These are phyloP conservation scores for Eimeria praecox DNA, from an alignment of 169 alveolate genomes.

Conservation along the genomic window DNA sequence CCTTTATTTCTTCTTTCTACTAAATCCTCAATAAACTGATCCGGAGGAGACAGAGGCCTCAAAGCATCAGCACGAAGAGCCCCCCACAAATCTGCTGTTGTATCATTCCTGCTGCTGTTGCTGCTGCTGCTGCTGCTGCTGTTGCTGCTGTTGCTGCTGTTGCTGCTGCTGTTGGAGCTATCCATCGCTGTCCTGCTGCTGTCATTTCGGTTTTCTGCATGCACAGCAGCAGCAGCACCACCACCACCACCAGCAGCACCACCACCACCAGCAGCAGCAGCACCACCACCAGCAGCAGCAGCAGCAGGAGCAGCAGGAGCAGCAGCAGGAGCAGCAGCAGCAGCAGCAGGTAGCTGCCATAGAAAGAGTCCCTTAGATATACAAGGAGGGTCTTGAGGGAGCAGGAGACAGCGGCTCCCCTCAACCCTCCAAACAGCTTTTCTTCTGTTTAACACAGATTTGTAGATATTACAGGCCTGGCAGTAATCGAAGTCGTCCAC, in stretches of 20 bases:
- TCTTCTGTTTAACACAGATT: slow-evolving; percentile 54
- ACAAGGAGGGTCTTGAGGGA: slow-evolving; percentile 46
- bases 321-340: background rate
- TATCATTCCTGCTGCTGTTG: background rate
- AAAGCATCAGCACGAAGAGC: slow-evolving; percentile 39
- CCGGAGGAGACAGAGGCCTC: slow-evolving; percentile 45
- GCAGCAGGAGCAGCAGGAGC: background rate
- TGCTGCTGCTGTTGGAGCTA: background rate
- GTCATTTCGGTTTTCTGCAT: no score
- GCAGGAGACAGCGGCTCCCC: slow-evolving; percentile 41
- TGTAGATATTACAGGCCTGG: slow-evolving; percentile 67
- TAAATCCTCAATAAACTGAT: background rate
- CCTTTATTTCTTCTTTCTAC: background rate
- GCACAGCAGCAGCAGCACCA: background rate
- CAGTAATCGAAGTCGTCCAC: slow-evolving; percentile 77
- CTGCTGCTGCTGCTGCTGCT: background rate
- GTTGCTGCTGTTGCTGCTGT: slow-evolving; percentile 1
- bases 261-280: no score
- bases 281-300: background rate
- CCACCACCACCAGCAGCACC: background rate
- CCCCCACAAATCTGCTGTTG: background rate
- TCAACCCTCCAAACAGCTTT: slow-evolving; percentile 45
- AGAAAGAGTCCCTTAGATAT: background rate
- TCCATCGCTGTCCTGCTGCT: background rate
- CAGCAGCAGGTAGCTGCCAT: slow-evolving; percentile 56